A percentile compares a stretch with the other conserved stretches of the same genome.
Conservation (phyloP, 805 yeast species). For the Saturnispora zaruensis region DNA sequence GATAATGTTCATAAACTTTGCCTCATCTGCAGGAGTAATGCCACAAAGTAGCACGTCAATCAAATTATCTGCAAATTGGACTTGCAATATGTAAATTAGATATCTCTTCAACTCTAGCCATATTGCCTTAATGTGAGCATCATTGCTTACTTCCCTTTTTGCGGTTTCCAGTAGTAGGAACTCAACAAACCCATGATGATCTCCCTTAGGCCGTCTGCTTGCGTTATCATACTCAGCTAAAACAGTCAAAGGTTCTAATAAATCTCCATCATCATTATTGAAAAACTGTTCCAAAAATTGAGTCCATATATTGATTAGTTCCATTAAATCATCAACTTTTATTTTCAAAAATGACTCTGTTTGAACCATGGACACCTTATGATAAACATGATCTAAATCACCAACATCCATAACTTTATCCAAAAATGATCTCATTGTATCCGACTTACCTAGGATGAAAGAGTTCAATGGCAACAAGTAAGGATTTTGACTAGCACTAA, state of each 20-base stretch:
- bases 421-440: slow-evolving; percentile 38
- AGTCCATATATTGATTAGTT: slow-evolving; percentile 34
- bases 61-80: slow-evolving; percentile 71
- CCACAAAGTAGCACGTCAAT: slow-evolving; percentile 44
- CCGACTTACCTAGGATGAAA: slow-evolving; percentile 46
- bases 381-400: slow-evolving; percentile 51
- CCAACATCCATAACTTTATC: slow-evolving; percentile 42
- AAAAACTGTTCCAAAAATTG: slow-evolving; percentile 31
- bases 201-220: slow-evolving; percentile 9
- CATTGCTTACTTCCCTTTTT: slow-evolving; percentile 3
- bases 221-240: slow-evolving; percentile 32
- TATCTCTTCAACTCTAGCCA: slow-evolving; percentile 76
- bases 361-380: slow-evolving; percentile 36
- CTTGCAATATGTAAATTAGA: slow-evolving; percentile 70
- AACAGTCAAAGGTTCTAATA: slow-evolving; percentile 2
- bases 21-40: slow-evolving; percentile 63
- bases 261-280: not conserved
- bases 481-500: slow-evolving; percentile 45
- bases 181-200: slow-evolving; percentile 11
- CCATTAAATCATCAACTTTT: slow-evolving; percentile 37
- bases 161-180: slow-evolving; percentile 7
- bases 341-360: slow-evolving; percentile 52
- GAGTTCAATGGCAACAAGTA: slow-evolving; percentile 77
- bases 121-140: slow-evolving; percentile 27
- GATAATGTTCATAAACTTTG: slow-evolving; percentile 47